phyloP scores from a whole-genome alignment of 1,139 yeast genomes.

The Hansenula sp. region DNA sequence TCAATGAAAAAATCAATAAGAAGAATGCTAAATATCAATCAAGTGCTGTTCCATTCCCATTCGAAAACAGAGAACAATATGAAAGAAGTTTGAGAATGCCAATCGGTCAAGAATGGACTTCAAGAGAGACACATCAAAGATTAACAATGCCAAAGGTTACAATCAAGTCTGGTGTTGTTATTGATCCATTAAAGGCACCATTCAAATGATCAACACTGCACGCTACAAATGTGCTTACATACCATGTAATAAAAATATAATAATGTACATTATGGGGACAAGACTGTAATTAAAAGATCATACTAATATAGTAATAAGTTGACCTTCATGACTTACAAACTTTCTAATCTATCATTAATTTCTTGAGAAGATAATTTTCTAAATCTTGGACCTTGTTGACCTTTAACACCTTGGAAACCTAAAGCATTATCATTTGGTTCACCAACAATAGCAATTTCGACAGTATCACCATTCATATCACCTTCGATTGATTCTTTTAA shows the following conservation, averaged over 20 bases:
- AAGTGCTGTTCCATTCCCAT: slow-evolving; percentile 88
- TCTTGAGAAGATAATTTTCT: slow-evolving; percentile 84
- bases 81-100: slow-evolving; percentile 94
- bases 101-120: slow-evolving; percentile 96
- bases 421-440: slow-evolving; percentile 77
- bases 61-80: slow-evolving; percentile 88
- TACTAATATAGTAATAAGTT: not conserved
- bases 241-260: not conserved
- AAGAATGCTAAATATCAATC: slow-evolving; percentile 83
- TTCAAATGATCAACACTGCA: slow-evolving; percentile 23
- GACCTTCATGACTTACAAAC: slow-evolving; percentile 46
- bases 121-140: slow-evolving; percentile 82
- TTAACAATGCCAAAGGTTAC: slow-evolving; percentile 85
- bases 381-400: slow-evolving; percentile 80
- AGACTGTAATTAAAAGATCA: not conserved
- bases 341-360: slow-evolving; percentile 91
- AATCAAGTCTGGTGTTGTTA: slow-evolving; percentile 83
- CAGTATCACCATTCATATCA: slow-evolving; percentile 94
- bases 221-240: not conserved
- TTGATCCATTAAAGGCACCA: slow-evolving; percentile 72
- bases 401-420: slow-evolving; percentile 82
- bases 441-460: slow-evolving; percentile 87
- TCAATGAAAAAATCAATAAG: slow-evolving; percentile 84
- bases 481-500: slow-evolving; percentile 97
- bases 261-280: slow-evolving; percentile 1